Evolutionary conservation across 2,329 filamentous ascomycete species (phyloP).

Genomic region (Microcyclosporella mali): DNA sequence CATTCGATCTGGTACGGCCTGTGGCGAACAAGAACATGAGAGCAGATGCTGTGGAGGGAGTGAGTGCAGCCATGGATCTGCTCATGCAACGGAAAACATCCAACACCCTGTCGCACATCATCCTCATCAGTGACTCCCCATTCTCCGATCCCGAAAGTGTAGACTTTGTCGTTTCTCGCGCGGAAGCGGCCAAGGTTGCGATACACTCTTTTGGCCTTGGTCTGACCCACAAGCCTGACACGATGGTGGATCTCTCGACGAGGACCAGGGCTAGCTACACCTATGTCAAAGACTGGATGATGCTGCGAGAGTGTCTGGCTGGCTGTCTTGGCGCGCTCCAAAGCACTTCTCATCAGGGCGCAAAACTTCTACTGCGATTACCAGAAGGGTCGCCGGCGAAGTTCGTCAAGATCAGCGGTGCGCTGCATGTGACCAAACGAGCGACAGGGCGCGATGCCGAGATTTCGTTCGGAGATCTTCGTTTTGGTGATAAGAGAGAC

Average conservation of each 20-base stretch:
- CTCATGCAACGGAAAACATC: slow-evolving; percentile 96
- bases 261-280: slow-evolving; percentile 95
- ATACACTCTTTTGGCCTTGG: slow-evolving; percentile 96
- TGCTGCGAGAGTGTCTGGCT: slow-evolving; percentile 91
- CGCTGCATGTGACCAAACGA: slow-evolving; percentile 90
- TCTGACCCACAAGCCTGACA: slow-evolving; percentile 95
- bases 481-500: slow-evolving; percentile 92
- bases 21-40: slow-evolving; percentile 95
- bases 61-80: slow-evolving; percentile 96
- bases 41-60: slow-evolving; percentile 93
- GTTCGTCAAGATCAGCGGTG: slow-evolving; percentile 97
- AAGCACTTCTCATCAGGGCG: slow-evolving; percentile 94
- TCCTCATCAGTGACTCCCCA: slow-evolving; percentile 95
- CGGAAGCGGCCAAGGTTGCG: slow-evolving; percentile 94
- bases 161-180: slow-evolving; percentile 93
- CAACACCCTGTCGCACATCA: slow-evolving; percentile 90
- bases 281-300: slow-evolving; percentile 99
- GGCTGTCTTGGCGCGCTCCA: slow-evolving; percentile 89
- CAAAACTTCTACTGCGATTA: slow-evolving; percentile 86
- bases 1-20: slow-evolving; percentile 80
- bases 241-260: slow-evolving; percentile 94
- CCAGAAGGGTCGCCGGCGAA: slow-evolving; percentile 96
- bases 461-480: slow-evolving; percentile 80
- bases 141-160: slow-evolving; percentile 92
- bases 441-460: slow-evolving; percentile 92